Conservation (phyloP, 495 filamentous ascomycete species). For the Podospora pseudopauciseta region DNA sequence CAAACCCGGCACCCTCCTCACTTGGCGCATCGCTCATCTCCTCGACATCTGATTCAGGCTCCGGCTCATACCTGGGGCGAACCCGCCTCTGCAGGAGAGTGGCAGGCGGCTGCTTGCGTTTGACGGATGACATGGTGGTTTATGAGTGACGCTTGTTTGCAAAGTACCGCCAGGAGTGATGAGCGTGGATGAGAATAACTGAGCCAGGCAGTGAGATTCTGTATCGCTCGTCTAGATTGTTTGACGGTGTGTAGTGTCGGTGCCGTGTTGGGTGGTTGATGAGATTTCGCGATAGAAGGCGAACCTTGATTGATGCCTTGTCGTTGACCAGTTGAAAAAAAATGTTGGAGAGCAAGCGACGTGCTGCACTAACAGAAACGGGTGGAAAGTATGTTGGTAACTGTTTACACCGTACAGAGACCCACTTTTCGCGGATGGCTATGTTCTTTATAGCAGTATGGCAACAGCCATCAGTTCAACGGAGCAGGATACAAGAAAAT, state of each 20-base stretch:
- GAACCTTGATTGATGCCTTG: neutral
- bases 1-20: slow-evolving; percentile 36
- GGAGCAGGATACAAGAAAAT: no score
- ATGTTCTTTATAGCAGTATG: no score
- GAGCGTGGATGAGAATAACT: neutral
- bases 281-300: neutral
- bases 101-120: slow-evolving; percentile 29
- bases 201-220: neutral
- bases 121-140: slow-evolving; percentile 28
- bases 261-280: neutral
- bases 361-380: slow-evolving; percentile 6
- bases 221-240: neutral
- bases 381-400: neutral
- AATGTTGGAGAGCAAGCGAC: neutral
- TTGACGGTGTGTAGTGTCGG: neutral
- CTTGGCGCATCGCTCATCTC: slow-evolving; percentile 31
- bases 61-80: slow-evolving; percentile 51
- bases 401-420: neutral
- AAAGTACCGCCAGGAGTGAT: neutral
- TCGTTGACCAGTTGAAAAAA: neutral
- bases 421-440: neutral
- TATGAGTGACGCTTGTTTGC: neutral
- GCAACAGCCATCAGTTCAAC: no score
- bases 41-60: slow-evolving; percentile 51
- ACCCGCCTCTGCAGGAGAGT: slow-evolving; percentile 55